Base-by-base conservation (phyloP, 306 rosid genomes). In the Trifolium subterraneum region DNA sequence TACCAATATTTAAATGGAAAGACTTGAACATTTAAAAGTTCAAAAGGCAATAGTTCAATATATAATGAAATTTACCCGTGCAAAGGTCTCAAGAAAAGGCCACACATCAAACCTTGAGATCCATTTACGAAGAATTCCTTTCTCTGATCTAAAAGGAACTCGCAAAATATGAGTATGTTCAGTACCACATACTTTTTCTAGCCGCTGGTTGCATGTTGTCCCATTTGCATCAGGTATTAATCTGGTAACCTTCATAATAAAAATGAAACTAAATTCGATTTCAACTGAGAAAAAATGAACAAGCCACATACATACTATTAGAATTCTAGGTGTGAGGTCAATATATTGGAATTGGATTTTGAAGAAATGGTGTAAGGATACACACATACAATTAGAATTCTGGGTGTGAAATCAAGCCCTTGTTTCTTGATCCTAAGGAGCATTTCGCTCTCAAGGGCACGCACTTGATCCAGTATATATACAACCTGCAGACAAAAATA, bases 81-180 rank as follows among this genome's bases (percentile, higher is more conserved):
- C 87, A 84, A 74, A 93, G 77, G 90, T 87, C 90, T 91, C 98
- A 51, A 90, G 88, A 82, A 88, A 92, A 65, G 98, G 98, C 98
- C 96, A 90, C 51, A 91, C 94, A 79, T 91, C 98, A 87, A 93
- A 93, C 83, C 97, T 89, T 73, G 98, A 91, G 70, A 93, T 93
- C 98, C 98, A 93, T 88, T 91, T 86, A n/a, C 68, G 88, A 9
- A 94, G 87, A 64, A 72, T 82, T 69, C 98, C 96, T 13, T 81
- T 83, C 27, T 94, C 84, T 20, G 97, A 91, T 78, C 92, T 82
- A 69, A 94, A 94, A 41, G 98, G 97, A 82, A 94, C 96, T 44
- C 98, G 89, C 87, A 94, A 81, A 76, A 94, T 94, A 81, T 88
- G 89, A 35, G 93, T 51, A 78, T 94, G 59, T n/a, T 88, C 96